Evolutionary conservation across 306 rosid species (phyloP), one percentile per base, ranked within the genome.

Genomic region (Neltuma alba): DNA sequence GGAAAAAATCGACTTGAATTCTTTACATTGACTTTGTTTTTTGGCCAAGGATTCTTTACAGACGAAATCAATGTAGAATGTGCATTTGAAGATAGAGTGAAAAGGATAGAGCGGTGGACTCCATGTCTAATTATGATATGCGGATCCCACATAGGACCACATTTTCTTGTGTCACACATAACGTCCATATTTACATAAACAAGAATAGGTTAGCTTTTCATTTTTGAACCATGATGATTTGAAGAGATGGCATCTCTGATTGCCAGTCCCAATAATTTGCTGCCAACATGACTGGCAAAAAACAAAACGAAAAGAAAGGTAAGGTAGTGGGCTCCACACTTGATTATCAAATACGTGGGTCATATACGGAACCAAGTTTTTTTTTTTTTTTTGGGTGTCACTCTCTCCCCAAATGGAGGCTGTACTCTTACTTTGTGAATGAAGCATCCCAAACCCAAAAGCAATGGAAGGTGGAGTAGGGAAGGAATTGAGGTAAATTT

Each of bases 101-200:
- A 50, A 48, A 48, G 18, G 9, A 9, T 41, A 42, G 48, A 12
- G 16, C 4, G 48, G 48, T 42, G 48, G 48, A 20, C 27, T 18
- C 10, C 58, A 50, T 50, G 9, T 50, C 58, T 50, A 20, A 7
- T 50, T 50, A 50, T 50, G 58, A 20, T 20, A 20, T 50, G 27
- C 20, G 58, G 3, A 50, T 50, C 58, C 58, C 58, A 50, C 6
- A 0, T 50, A n/a, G 25, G 27, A 50, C 58, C 9, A 18, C 58
- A 50, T 50, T 50, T 50, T 18, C 12, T 50, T 20, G 23, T 50
- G 48, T 42, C 48, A 42, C 48, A 3, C n/a, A 47, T 47, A 16
- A n/a, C 54, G n/a, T 47, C 20, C 15, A 45, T 45, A 45, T 15
- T 47, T 5, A 4, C 54, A 81, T 30, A 82, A 66, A 64, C 48